Evolutionary conservation across 208 protist species (phyloP), one percentile per base, ranked within the genome.

Genomic region (Trypanosoma avium): DNA sequence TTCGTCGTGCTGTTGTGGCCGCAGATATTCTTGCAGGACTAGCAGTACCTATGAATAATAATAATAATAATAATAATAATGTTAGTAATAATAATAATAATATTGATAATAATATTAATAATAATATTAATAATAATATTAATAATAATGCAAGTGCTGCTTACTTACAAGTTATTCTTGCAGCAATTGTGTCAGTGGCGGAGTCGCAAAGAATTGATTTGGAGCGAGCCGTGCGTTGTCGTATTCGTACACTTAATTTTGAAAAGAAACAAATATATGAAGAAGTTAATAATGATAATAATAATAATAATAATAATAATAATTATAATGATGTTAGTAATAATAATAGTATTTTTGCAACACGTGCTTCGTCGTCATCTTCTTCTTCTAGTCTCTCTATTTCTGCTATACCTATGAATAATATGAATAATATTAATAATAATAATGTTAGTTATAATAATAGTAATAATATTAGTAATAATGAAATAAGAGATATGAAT

Each of bases 151-250:
- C 32, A 13, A 46, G 10, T 42, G 26, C 59, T 4, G 33, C 30
- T 6, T 35, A 69, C 30, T 40, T 75, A n/a, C 62, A 68, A 47
- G 40, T 49, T 7, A 69, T 75, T 36, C 32, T 75, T 21, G 12
- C 47, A 0, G 53, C 61, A 4, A 33, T 75, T 33, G 35, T 66
- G 15, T 56, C 32, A 17, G 26, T 75, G 4, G 70, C 70, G 21
- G 58, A 66, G 10, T 60, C 61, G 2, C 57, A 75, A 35, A n/a
- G 38, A 3, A 64, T 75, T 40, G 52, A 68, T 48, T 61, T 75
- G 38, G 58, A 75, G 32, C 19, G 33, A 42, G 61, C 48, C 7
- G 55, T 75, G 1, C 70, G 48, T 3, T 24, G 27, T 32, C 43
- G 61, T 30, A 48, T 75, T 62, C 61, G 61, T 22, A 58, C 52